phyloP scores from a whole-genome alignment of 2,329 filamentous ascomycete species.

The Chalara sp. region DNA sequence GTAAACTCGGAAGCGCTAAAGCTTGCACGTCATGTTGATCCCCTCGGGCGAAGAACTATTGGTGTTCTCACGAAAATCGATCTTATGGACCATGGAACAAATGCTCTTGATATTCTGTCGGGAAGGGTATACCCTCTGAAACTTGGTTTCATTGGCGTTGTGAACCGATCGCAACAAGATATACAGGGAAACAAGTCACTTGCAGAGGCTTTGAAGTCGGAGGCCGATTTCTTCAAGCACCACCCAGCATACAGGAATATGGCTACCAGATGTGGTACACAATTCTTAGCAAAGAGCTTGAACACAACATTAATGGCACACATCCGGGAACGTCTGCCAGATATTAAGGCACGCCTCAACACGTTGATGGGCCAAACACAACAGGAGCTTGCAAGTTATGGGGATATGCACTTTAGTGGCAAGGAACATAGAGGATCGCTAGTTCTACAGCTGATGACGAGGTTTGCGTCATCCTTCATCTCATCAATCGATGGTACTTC shows the following conservation, averaged over 20 bases:
- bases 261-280: conserved; percentile 84
- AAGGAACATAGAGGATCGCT: conserved; percentile 94
- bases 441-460: conserved; percentile 95
- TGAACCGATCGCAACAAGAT: conserved; percentile 96
- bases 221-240: conserved; percentile 93
- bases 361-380: conserved; percentile 99
- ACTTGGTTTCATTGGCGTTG: conserved; percentile 94
- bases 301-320: conserved; percentile 95
- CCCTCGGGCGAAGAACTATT: conserved; percentile 88
- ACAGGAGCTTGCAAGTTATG: conserved; percentile 95
- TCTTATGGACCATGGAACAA: conserved; percentile 97
- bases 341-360: conserved; percentile 96
- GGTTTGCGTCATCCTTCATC: conserved; percentile 95
- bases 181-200: conserved; percentile 96
- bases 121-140: conserved; percentile 95
- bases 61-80: conserved; percentile 96
- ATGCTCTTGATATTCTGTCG: conserved; percentile 94
- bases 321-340: conserved; percentile 89
- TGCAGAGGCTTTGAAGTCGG: conserved; percentile 80
- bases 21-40: conserved; percentile 92
- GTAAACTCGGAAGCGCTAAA: conserved; percentile 98
- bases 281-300: conserved; percentile 87
- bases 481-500: conserved; percentile 98
- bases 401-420: conserved; percentile 94
- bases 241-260: conserved; percentile 98